Evolutionary conservation across 2,329 filamentous ascomycete species (phyloP), one percentile per base, ranked within the genome.

Genomic region (Cadophora gregata): DNA sequence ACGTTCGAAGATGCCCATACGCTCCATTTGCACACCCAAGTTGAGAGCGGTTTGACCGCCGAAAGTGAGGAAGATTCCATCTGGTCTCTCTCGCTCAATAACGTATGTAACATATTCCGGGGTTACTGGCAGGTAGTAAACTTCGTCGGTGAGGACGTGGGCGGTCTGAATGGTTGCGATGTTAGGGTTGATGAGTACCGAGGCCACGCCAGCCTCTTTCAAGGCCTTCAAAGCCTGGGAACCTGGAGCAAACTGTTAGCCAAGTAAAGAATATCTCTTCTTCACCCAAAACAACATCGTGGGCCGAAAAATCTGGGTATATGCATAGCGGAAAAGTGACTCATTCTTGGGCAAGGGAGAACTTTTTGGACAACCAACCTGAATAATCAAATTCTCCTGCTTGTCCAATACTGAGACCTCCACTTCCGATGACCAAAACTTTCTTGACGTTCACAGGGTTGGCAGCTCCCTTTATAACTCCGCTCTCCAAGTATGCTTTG

Each of bases 351-450:
- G 47, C 42, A 65, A 45, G 56, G 50, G 59, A 38, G 38, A 36
- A 38, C 31, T 14, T n/a, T 59, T 27, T 38, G 21, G 67, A 65
- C 50, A 12, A 76, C 75, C 36, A 69, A 97, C 93, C 95, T 80
- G 96, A 98, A 81, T 98, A 98, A 82, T 98, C 95, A 76, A 98
- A 98, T 83, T 98, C 95, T 83, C 95, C 95, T 72, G 95, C 95
- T 82, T 98, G 95, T 71, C 95, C 95, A 87, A 98, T 98, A 79
- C 93, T 93, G 74, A 98, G 86, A 80, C 95, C 95, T 83, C 95
- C 95, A 82, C 90, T 94, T 67, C 95, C 95, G 83, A 98, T 97
- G 74, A 98, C 94, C 69, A 98, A 84, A 62, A 98, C 95, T 84
- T 98, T 98, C 84, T 97, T 97, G 71, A 98, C 93, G 78, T 97